These are phyloP conservation scores for Fusarium miscanthi DNA, from an alignment of 2,329 filamentous ascomycete species.

Conservation along the genomic window DNA sequence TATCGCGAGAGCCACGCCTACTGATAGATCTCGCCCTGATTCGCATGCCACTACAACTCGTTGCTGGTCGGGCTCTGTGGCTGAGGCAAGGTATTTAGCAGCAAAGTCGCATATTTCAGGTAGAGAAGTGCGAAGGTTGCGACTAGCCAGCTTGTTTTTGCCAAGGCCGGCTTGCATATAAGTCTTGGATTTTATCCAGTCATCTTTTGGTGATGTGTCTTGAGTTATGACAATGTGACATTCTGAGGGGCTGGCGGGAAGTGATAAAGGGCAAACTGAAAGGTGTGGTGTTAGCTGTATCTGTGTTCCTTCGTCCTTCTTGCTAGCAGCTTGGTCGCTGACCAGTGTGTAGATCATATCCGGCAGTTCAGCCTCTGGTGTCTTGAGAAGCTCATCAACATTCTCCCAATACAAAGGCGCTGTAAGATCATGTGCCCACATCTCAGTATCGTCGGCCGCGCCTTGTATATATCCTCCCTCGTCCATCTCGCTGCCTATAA, in stretches of 20 bases:
- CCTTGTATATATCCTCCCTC: constrained; percentile 87
- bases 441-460: constrained; percentile 93
- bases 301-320: constrained; percentile 11
- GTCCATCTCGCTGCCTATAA: constrained; percentile 71
- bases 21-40: constrained; percentile 81
- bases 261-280: constrained; percentile 52
- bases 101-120: constrained; percentile 70
- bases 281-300: constrained; percentile 52
- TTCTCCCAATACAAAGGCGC: constrained; percentile 84
- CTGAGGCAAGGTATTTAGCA: constrained; percentile 49
- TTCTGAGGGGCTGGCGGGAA: constrained; percentile 31
- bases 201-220: constrained; percentile 57
- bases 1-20: constrained; percentile 80
- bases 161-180: constrained; percentile 72
- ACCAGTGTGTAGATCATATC: constrained; percentile 61
- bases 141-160: constrained; percentile 80
- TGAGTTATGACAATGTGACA: constrained; percentile 59
- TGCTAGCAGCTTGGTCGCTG: constrained; percentile 35
- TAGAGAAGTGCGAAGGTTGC: constrained; percentile 81
- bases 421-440: constrained; percentile 87
- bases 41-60: constrained; percentile 74
- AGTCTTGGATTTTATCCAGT: constrained; percentile 52
- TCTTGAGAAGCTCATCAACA: constrained; percentile 66
- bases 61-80: background rate
- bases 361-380: constrained; percentile 72